These are phyloP conservation scores for Gastroboletus turbinatus DNA, from an alignment of 1,284 basidiomycete species.

Conservation along the genomic window DNA sequence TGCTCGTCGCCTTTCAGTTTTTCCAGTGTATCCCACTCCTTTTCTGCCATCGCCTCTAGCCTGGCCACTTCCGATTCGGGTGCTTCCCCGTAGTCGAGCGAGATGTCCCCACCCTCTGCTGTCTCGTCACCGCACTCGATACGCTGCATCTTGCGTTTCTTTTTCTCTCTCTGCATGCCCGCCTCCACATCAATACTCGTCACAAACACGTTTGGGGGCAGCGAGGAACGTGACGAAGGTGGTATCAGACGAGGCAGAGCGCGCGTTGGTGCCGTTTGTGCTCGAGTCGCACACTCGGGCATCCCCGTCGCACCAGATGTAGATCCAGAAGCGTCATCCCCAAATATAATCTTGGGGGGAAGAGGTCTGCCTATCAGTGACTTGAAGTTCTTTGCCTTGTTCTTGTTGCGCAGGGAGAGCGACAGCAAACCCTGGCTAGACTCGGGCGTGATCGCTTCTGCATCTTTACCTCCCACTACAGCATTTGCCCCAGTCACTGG, in stretches of 20 bases:
- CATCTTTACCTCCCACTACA: slow-evolving; percentile 10
- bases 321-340: slow-evolving; percentile 19
- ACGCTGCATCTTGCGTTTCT: slow-evolving; percentile 14
- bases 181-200: slow-evolving; percentile 37
- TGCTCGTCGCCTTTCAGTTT: slow-evolving; percentile 2
- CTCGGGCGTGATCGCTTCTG: not conserved
- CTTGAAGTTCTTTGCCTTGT: slow-evolving; percentile 70
- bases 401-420: slow-evolving; percentile 66
- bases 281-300: not conserved
- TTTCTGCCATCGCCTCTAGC: slow-evolving; percentile 13
- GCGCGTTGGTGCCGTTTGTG: not conserved
- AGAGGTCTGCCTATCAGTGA: slow-evolving; percentile 47
- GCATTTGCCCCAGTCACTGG: slow-evolving; percentile 37
- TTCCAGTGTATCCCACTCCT: slow-evolving; percentile 19
- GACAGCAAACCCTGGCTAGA: slow-evolving; percentile 13
- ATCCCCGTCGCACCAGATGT: not conserved
- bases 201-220: slow-evolving; percentile 35
- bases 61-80: not conserved
- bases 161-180: slow-evolving; percentile 10
- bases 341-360: slow-evolving; percentile 62
- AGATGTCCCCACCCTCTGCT: not conserved
- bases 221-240: slow-evolving; percentile 43
- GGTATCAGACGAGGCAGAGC: slow-evolving; percentile 49
- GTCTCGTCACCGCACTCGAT: slow-evolving; percentile 2
- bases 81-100: slow-evolving; percentile 9